Evolutionary conservation across 2,329 filamentous ascomycete genomes (phyloP), one percentile per base, ranked within the genome.

Genomic region (Monosporascus sp.): DNA sequence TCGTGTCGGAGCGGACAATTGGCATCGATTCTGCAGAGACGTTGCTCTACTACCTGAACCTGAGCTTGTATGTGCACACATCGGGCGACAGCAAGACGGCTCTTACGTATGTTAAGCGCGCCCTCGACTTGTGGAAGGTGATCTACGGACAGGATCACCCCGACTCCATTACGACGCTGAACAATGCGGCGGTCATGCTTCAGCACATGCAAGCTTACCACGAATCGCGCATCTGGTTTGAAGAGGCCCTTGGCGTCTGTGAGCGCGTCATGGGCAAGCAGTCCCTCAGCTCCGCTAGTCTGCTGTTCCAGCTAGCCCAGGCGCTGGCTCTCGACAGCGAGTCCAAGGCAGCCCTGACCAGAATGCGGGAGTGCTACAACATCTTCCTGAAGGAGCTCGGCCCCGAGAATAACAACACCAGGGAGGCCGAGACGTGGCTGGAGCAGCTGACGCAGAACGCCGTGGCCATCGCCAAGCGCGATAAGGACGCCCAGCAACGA

Each of bases 181-280:
- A 97, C 81, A 99, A 99, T 67, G 93, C 91, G 20, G 94, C 94
- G 7, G 94, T 99, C 55, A 99, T 99, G 94, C 84, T 99, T 54
- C 94, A 99, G 73, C 87, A 91, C 52, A 82, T 97, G 63, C 96
- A 97, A 78, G 86, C 89, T 56, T 99, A 96, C 76, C 87, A 93
- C 64, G 91, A 96, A 73, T 97, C 93, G 46, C 87, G 94, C 50
- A 80, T 93, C 58, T 99, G 94, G 94, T 99, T 99, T 68, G 94
- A 97, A 72, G 88, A 91, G 59, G 95, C 92, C 9, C 84, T 97
- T 50, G 81, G 84, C 44, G 87, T 97, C 57, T 97, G 92, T 70
- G 91, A 97, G 73, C 83, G 87, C 46, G 85, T 97, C 5, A 96
- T 93, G 60, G 94, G 94, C 66, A 87, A 89, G 70, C 82, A 90